Evolutionary conservation across 176 grass and related monocot genomes (phyloP).

Genomic region (Guadua angustifolia): DNA sequence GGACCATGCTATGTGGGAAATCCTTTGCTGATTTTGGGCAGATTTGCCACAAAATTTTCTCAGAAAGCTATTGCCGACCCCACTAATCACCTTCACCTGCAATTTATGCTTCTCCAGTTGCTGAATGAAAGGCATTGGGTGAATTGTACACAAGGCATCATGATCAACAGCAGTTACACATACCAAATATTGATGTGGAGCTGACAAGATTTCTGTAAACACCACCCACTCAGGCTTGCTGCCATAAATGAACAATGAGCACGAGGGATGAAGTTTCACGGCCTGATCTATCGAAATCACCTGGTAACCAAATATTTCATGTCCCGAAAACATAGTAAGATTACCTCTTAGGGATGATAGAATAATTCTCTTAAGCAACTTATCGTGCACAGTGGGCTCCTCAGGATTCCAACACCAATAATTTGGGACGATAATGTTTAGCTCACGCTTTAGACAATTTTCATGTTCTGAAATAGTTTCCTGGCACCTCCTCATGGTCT

Average conservation of each 20-base stretch:
- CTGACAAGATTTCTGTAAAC: conserved; percentile 88
- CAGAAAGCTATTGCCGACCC: conserved; percentile 61
- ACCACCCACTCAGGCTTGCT: conserved; percentile 86
- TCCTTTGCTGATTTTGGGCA: conserved; percentile 73
- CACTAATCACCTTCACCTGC: conserved; percentile 66
- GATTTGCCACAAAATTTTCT: conserved; percentile 75
- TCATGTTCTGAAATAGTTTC: conserved; percentile 82
- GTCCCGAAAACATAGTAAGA: conserved; percentile 85
- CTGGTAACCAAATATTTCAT: conserved; percentile 84
- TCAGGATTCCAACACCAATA: conserved; percentile 92
- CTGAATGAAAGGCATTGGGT: conserved; percentile 51
- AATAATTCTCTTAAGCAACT: conserved; percentile 73
- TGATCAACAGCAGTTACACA: conserved; percentile 85
- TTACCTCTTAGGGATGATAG: conserved; percentile 78
- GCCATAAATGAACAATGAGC: conserved; percentile 69
- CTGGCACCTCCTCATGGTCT: conserved; percentile 87
- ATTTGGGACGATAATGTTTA: conserved; percentile 76
- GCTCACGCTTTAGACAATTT: conserved; percentile 73
- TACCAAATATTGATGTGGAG: conserved; percentile 81
- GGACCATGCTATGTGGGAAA: background rate
- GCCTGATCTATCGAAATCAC: conserved; percentile 71
- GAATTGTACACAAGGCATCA: conserved; percentile 59
- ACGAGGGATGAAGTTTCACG: conserved; percentile 88
- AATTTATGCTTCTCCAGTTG: conserved; percentile 72
- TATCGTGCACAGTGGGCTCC: conserved; percentile 57